Evolutionary conservation across 768 basidiomycete genomes (phyloP).

Genomic region (Russula emetica): DNA sequence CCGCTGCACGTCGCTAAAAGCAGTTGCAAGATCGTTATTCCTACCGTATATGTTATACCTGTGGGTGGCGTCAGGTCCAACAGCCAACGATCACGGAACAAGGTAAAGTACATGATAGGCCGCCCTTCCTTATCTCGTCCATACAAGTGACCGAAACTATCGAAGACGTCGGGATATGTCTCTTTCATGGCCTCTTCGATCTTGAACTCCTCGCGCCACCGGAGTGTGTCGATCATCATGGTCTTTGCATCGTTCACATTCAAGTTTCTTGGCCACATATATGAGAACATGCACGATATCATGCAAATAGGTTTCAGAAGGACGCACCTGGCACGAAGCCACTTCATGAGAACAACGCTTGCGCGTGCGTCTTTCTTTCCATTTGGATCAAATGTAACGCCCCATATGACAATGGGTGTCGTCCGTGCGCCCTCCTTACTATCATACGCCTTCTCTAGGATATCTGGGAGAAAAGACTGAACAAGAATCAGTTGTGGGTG

Average conservation of each 20-base stretch:
- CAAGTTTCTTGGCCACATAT: conserved; percentile 42
- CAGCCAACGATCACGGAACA: background rate
- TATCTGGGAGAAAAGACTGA: conserved; percentile 44
- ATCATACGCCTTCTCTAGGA: conserved; percentile 56
- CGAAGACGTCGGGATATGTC: conserved; percentile 40
- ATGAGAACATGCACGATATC: background rate
- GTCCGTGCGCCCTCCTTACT: conserved; percentile 51
- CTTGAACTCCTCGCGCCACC: conserved; percentile 67
- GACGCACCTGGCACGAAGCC: conserved; percentile 67
- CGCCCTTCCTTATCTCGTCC: conserved; percentile 68
- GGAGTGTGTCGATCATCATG: conserved; percentile 66
- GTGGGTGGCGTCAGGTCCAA: background rate
- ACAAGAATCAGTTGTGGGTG: background rate
- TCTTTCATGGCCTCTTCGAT: conserved; percentile 55
- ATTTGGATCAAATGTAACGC: conserved; percentile 61
- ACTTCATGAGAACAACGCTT: conserved; percentile 78
- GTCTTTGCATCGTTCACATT: conserved; percentile 49
- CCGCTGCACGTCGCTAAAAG: conserved; percentile 71
- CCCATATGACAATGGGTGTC: conserved; percentile 61
- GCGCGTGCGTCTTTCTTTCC: conserved; percentile 54
- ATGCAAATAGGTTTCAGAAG: background rate
- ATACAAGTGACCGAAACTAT: conserved; percentile 55
- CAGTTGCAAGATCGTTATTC: conserved; percentile 56
- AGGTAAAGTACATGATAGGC: conserved; percentile 60
- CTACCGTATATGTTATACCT: conserved; percentile 82